Evolutionary conservation across 1,139 yeast genomes (phyloP).

Genomic region (Groenewaldozyma sp.): DNA sequence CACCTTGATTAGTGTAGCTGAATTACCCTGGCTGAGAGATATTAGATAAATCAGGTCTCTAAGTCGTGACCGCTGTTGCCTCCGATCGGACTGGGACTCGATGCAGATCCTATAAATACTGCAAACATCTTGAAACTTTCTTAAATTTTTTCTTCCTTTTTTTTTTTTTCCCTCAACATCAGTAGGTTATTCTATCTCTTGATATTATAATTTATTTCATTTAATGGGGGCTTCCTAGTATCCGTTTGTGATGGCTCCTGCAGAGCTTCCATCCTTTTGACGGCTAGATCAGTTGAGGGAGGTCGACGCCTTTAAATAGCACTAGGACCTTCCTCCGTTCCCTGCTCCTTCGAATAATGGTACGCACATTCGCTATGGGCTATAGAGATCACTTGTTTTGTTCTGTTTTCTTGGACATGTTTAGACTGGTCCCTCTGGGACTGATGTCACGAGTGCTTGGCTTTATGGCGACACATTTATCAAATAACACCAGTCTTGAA

Average conservation of each 20-base stretch:
- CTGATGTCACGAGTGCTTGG: slow-evolving; percentile 18
- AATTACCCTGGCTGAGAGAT: too few relatives aligned
- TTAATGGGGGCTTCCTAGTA: slow-evolving; percentile 21
- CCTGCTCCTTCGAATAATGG: slow-evolving; percentile 23
- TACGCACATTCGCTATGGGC: slow-evolving; percentile 17
- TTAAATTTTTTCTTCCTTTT: neutral
- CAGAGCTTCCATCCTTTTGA: slow-evolving; percentile 13
- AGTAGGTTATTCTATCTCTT: slow-evolving; percentile 26
- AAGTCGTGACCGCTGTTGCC: too few relatives aligned
- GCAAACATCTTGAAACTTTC: neutral
- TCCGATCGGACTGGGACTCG: too few relatives aligned
- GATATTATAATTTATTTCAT: slow-evolving; percentile 20
- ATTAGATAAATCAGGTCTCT: too few relatives aligned
- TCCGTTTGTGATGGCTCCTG: slow-evolving; percentile 16
- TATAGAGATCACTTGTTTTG: too few relatives aligned
- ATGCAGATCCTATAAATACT: slow-evolving; percentile 1
- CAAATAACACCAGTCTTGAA: too few relatives aligned
- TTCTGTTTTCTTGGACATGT: slow-evolving; percentile 10
- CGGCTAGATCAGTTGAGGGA: slow-evolving; percentile 24
- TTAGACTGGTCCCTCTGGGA: neutral
- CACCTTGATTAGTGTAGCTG: too few relatives aligned
- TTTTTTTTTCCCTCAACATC: slow-evolving; percentile 21
- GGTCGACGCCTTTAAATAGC: slow-evolving; percentile 25
- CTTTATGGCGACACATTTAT: slow-evolving; percentile 20
- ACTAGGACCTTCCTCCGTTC: slow-evolving; percentile 26